Evolutionary conservation across 345 rosid species (phyloP).

Genomic region (Durio zibethinus): DNA sequence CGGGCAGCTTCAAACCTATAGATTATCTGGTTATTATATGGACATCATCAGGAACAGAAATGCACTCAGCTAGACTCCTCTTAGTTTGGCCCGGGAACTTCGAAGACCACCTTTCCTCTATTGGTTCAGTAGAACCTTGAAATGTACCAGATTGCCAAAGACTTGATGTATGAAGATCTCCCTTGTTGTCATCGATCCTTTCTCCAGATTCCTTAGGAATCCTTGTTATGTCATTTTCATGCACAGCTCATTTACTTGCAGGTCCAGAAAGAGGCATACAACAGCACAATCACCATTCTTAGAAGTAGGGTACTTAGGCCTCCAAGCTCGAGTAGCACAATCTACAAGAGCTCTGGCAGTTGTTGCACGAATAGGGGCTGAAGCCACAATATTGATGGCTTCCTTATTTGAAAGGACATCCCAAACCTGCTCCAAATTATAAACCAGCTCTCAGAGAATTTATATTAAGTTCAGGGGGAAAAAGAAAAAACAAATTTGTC

Average conservation of each 20-base stretch:
- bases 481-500: neutral
- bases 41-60: conserved; percentile 32
- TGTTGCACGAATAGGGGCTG: conserved; percentile 72
- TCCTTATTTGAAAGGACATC: conserved; percentile 93
- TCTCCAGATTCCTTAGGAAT: conserved; percentile 22
- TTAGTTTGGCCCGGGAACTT: conserved; percentile 38
- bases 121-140: conserved; percentile 52
- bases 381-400: conserved; percentile 78
- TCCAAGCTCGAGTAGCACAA: conserved; percentile 89
- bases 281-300: conserved; percentile 67
- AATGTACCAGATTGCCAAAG: conserved; percentile 57
- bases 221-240: conserved; percentile 12
- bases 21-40: neutral
- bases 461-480: neutral
- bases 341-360: conserved; percentile 95
- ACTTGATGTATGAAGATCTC: conserved; percentile 15
- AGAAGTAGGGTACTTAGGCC: conserved; percentile 89
- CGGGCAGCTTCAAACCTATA: neutral
- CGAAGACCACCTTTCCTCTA: conserved; percentile 34
- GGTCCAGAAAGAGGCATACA: conserved; percentile 80
- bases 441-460: conserved; percentile 2
- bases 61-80: conserved; percentile 24
- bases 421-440: conserved; percentile 59
- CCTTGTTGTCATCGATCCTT: conserved; percentile 14
- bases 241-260: conserved; percentile 23